Evolutionary conservation across 163 green algal species (phyloP).

Genomic region (Dunaliella salina): DNA sequence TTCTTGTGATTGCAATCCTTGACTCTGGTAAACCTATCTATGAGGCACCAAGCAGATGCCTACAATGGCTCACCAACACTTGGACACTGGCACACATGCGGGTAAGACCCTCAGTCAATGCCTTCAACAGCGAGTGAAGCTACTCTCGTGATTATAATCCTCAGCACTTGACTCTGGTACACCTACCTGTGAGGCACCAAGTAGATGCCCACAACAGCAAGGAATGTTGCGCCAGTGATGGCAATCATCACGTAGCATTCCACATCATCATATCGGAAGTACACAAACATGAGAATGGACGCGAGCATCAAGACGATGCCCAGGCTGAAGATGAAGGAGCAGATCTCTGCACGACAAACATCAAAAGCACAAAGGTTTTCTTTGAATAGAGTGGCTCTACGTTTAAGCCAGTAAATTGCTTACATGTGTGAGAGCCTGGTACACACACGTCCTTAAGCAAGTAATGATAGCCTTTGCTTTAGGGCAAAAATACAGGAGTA

Average conservation of each 20-base stretch:
- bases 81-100: neutral
- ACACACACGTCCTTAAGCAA: no score
- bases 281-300: neutral
- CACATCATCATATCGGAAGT: neutral
- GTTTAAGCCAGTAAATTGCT: no score
- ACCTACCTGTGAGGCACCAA: neutral
- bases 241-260: neutral
- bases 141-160: no score
- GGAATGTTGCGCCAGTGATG: neutral
- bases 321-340: neutral
- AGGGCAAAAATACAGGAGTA: no score
- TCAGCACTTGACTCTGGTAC: no score
- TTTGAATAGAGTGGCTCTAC: no score
- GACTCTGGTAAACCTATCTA: neutral
- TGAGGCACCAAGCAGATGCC: neutral
- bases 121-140: no score
- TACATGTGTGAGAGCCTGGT: no score
- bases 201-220: neutral
- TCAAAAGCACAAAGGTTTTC: no score
- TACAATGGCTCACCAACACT: neutral
- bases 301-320: neutral
- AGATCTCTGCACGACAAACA: neutral
- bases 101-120: neutral
- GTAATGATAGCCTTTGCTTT: no score
- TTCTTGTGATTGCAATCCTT: neutral